Evolutionary conservation across 495 filamentous ascomycete genomes (phyloP).

Genomic region (Neurospora sp.): DNA sequence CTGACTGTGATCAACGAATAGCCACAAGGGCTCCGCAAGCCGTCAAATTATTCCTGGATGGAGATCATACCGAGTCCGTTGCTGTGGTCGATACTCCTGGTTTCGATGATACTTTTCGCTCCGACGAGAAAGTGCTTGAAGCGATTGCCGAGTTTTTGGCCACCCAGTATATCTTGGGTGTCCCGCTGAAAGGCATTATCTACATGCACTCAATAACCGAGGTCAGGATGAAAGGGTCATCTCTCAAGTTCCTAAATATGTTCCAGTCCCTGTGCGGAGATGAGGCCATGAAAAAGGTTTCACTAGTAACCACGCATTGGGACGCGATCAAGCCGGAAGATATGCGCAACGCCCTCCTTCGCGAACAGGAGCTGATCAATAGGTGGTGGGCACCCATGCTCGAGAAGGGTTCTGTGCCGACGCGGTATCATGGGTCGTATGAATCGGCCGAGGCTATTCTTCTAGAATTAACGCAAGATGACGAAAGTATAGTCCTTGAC

Average conservation of each 20-base stretch:
- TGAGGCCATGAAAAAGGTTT: constrained; percentile 16
- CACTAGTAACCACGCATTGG: constrained; percentile 35
- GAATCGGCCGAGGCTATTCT: neutral
- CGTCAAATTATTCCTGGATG: constrained; percentile 11
- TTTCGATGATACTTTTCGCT: constrained; percentile 25
- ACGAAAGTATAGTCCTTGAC: neutral
- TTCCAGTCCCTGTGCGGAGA: constrained; percentile 27
- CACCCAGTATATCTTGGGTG: constrained; percentile 15
- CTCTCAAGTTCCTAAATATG: constrained; percentile 18
- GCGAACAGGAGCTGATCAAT: constrained; percentile 21
- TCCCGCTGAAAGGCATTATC: constrained; percentile 25
- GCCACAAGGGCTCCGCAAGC: neutral
- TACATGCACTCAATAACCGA: constrained; percentile 33
- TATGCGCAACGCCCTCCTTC: constrained; percentile 1
- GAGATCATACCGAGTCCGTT: constrained; percentile 5
- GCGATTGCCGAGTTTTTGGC: constrained; percentile 23
- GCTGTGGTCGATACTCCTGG: constrained; percentile 30
- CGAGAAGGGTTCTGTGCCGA: neutral
- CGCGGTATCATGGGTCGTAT: neutral
- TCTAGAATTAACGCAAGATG: neutral
- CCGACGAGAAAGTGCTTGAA: constrained; percentile 24
- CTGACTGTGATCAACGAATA: neutral
- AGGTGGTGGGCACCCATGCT: constrained; percentile 19
- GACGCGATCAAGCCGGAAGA: constrained; percentile 8
- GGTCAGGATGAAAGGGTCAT: constrained; percentile 21